Conservation (phyloP, 2,329 filamentous ascomycete species). For the Penicillium expansum region DNA sequence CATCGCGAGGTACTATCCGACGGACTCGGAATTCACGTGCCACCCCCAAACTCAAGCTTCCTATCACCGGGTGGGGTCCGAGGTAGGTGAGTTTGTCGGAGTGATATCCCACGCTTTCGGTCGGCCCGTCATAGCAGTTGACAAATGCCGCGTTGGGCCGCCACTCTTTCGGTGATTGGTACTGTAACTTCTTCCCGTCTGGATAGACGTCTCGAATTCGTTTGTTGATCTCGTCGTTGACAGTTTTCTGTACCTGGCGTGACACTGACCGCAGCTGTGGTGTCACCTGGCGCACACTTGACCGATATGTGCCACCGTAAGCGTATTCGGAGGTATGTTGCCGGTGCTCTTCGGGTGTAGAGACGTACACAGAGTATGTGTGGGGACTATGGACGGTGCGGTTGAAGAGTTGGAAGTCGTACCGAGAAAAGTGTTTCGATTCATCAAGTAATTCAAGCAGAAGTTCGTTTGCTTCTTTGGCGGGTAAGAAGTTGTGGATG, state of each 20-base stretch:
- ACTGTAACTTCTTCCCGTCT: slow-evolving; percentile 67
- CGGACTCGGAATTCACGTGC: slow-evolving; percentile 90
- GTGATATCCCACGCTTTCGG: slow-evolving; percentile 86
- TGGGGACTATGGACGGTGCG: slow-evolving; percentile 82
- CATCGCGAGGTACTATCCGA: slow-evolving; percentile 62
- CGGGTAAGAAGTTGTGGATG: slow-evolving; percentile 82
- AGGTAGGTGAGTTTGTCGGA: slow-evolving; percentile 91
- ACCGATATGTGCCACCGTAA: slow-evolving; percentile 77
- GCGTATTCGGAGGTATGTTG: slow-evolving; percentile 75
- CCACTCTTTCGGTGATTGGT: slow-evolving; percentile 74
- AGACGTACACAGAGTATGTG: slow-evolving; percentile 79
- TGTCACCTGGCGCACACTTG: slow-evolving; percentile 72
- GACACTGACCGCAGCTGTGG: slow-evolving; percentile 71
- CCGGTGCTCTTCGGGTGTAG: slow-evolving; percentile 65
- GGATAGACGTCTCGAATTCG: slow-evolving; percentile 70
- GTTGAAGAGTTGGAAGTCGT: slow-evolving; percentile 83
- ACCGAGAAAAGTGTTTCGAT: slow-evolving; percentile 65
- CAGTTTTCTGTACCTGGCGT: slow-evolving; percentile 65
- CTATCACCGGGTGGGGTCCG: slow-evolving; percentile 83
- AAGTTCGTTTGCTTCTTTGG: slow-evolving; percentile 68
- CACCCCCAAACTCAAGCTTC: slow-evolving; percentile 85
- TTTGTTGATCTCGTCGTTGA: slow-evolving; percentile 72
- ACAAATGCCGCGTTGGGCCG: slow-evolving; percentile 86
- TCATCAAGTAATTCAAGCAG: slow-evolving; percentile 74
- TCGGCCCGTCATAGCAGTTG: slow-evolving; percentile 83